These are phyloP conservation scores for Phycomyces nitens DNA, from an alignment of 192 early-diverging fungal genomes.

Conservation along the genomic window DNA sequence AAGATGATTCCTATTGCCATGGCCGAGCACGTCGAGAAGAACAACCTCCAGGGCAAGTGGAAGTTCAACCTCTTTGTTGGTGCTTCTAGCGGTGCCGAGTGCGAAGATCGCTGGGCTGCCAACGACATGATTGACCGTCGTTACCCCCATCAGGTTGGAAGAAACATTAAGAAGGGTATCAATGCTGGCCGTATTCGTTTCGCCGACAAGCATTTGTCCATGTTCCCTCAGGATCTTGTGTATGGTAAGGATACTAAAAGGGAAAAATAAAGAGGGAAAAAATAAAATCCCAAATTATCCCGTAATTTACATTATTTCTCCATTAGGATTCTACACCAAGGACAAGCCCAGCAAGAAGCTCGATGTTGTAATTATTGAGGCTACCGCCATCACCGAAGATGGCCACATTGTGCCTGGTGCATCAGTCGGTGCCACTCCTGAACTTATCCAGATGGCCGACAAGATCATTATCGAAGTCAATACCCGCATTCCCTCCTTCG, in stretches of 20 bases:
- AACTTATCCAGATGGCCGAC: slow-evolving; percentile 37
- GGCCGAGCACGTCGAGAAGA: slow-evolving; percentile 40
- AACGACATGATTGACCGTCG: slow-evolving; percentile 39
- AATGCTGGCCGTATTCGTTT: slow-evolving; percentile 37
- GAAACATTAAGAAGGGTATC: slow-evolving; percentile 35
- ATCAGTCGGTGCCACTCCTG: slow-evolving; percentile 37
- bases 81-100: slow-evolving; percentile 29
- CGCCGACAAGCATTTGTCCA: slow-evolving; percentile 43
- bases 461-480: slow-evolving; percentile 41
- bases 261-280: background rate
- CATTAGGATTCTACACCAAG: slow-evolving; percentile 32
- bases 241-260: slow-evolving; percentile 23
- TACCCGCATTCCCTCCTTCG: slow-evolving; percentile 37
- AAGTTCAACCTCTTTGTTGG: slow-evolving; percentile 40
- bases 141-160: slow-evolving; percentile 40
- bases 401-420: slow-evolving; percentile 41
- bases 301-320: background rate
- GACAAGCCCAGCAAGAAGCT: slow-evolving; percentile 33
- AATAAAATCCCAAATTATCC: background rate
- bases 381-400: slow-evolving; percentile 38
- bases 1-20: slow-evolving; percentile 36
- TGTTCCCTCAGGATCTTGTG: slow-evolving; percentile 38
- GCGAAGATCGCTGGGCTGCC: slow-evolving; percentile 34
- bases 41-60: slow-evolving; percentile 39
- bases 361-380: slow-evolving; percentile 38